Base-by-base conservation (phyloP, 2,329 filamentous ascomycete species). In the Venturia effusa region DNA sequence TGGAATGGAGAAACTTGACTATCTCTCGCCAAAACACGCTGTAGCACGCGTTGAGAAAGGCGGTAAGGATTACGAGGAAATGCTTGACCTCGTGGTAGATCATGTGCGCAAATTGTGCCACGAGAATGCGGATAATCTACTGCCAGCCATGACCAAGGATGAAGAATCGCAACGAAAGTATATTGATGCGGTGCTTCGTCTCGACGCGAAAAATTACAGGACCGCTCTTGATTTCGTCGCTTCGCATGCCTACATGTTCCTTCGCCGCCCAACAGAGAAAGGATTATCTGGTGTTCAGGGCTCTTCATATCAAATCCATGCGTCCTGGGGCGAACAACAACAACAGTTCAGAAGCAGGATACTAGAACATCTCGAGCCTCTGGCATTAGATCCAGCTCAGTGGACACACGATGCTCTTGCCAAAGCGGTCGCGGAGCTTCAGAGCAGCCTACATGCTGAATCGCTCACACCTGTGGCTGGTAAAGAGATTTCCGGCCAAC, bases 1-100 rank as follows among this genome's bases (percentile, higher is more conserved):
- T 22, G 86, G 88, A 24, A 83, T 87, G 61, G 84, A 86, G 60
- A 99, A 97, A 72, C 81, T 97, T 19, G 83, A 84, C 69, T 90
- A 87, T 73, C 82, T 97, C 60, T 90, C 97, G 71, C 85, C 83
- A 68, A 82, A 84, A 59, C 90, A 93, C 71, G 81, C 81, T n/a
- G 75, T 78, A 45, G 75, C 76, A 6, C 78, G 78, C 61, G 79
- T 80, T 43, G 69, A 77, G 54, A 72, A 71, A 27, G 77, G 78
- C 67, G 81, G 82, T 51, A 69, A 74, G 7, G 68, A 72, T 0
- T 68, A 79, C 10, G 64, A 75, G 22, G 71, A 74, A 30, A 72
- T 79, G 54, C 71, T 78, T 19, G 63, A 72, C 13, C 67, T 70
- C 19, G 70, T 78, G 6, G 66, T 69, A 19, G 37, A 62, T 0